Percentiles rank a stretch among this genome's conserved stretches.
phyloP scores from a whole-genome alignment of 352 stramenopile species.

The Globisporangium splendens region DNA sequence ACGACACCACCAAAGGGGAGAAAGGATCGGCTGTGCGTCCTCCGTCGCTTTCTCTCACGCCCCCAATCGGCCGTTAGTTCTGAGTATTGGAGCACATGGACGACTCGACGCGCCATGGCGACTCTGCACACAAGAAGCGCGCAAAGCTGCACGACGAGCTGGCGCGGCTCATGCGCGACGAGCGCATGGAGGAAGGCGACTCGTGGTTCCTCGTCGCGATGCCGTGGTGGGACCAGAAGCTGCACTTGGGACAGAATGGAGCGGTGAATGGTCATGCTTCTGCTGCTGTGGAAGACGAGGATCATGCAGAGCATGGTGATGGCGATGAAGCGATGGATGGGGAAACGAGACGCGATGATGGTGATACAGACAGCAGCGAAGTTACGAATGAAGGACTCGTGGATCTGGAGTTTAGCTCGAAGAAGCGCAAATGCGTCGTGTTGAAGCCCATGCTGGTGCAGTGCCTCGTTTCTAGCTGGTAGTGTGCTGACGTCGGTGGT shows the following conservation, averaged over 20 bases:
- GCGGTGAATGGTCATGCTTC: neutral
- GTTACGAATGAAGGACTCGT: slow-evolving; percentile 44
- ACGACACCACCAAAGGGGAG: neutral
- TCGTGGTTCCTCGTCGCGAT: slow-evolving; percentile 58
- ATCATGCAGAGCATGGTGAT: slow-evolving; percentile 8
- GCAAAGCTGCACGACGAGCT: slow-evolving; percentile 15
- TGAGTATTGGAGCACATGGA: no score
- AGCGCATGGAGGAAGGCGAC: slow-evolving; percentile 43
- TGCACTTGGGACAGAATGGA: slow-evolving; percentile 12
- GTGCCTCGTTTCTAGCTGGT: neutral
- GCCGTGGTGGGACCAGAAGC: slow-evolving; percentile 48
- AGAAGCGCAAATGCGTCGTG: slow-evolving; percentile 41
- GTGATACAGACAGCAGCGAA: neutral
- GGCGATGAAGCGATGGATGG: slow-evolving; percentile 13
- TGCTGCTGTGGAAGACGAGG: slow-evolving; percentile 11
- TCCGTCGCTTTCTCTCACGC: neutral
- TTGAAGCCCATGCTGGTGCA: slow-evolving; percentile 55
- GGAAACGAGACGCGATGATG: neutral
- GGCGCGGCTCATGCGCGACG: slow-evolving; percentile 21
- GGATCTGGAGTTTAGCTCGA: slow-evolving; percentile 40
- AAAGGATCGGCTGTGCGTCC: no score
- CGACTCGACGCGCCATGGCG: no score
- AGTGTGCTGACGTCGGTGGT: neutral
- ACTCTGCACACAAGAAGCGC: neutral
- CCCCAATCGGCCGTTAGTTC: no score